Evolutionary conservation across 1,284 basidiomycete genomes (phyloP).

Genomic region (Inonotus hispidus): DNA sequence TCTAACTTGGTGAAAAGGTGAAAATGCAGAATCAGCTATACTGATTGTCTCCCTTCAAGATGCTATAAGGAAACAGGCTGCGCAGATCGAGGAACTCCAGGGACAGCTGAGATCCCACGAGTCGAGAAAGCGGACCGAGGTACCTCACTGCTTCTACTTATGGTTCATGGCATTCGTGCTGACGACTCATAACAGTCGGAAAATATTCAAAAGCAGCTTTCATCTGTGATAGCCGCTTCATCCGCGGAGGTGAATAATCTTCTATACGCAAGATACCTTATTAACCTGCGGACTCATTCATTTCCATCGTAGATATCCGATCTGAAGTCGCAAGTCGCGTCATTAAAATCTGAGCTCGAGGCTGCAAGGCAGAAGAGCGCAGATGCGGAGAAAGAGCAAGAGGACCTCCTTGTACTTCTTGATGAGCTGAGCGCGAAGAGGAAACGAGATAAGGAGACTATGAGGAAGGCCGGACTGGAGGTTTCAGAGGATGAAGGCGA

Average conservation of each 20-base stretch:
- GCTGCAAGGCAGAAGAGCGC: constrained; percentile 58
- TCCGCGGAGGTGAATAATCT: background rate
- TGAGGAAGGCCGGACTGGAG: constrained; percentile 63
- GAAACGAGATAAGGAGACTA: constrained; percentile 65
- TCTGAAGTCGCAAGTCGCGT: constrained; percentile 26
- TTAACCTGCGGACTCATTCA: background rate
- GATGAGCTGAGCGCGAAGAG: constrained; percentile 90
- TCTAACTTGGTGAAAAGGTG: constrained; percentile 36
- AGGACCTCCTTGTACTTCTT: constrained; percentile 88
- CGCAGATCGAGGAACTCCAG: constrained; percentile 67
- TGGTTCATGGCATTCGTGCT: background rate
- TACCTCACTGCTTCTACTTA: constrained; percentile 17
- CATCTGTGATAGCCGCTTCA: constrained; percentile 8
- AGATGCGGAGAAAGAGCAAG: constrained; percentile 91
- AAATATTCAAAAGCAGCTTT: constrained; percentile 38
- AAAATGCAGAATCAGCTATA: constrained; percentile 72
- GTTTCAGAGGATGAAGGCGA: constrained; percentile 91
- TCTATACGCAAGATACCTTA: background rate
- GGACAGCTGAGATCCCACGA: constrained; percentile 42
- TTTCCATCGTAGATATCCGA: background rate
- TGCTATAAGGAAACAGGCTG: constrained; percentile 72
- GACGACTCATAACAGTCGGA: constrained; percentile 23
- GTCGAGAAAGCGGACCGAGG: constrained; percentile 30
- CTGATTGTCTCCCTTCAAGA: constrained; percentile 77
- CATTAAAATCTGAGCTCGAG: constrained; percentile 46